Evolutionary conservation across 2,329 filamentous ascomycete species (phyloP).

Genomic region (Biscogniauxia marginata): DNA sequence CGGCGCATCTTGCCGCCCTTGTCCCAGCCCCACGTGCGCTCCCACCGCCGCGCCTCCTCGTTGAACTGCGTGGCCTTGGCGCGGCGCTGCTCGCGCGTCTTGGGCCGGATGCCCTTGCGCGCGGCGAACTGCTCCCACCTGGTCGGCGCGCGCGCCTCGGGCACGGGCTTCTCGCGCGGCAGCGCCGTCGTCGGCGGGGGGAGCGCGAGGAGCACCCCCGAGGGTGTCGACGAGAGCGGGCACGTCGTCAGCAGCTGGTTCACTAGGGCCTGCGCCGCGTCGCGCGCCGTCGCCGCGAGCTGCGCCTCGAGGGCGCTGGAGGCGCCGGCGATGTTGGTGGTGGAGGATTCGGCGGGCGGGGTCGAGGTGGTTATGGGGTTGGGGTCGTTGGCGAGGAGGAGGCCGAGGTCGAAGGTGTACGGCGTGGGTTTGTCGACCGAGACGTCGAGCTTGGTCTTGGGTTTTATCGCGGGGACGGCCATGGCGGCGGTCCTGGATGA

Average conservation of each 20-base stretch:
- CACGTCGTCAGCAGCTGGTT: slow-evolving; percentile 93
- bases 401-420: slow-evolving; percentile 47
- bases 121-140: slow-evolving; percentile 96
- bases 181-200: slow-evolving; percentile 68
- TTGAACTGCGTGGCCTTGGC: slow-evolving; percentile 77
- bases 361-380: slow-evolving; percentile 58
- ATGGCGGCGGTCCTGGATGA: too few relatives aligned
- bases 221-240: slow-evolving; percentile 66
- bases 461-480: slow-evolving; percentile 19
- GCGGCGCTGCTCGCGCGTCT: slow-evolving; percentile 71
- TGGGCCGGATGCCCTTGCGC: slow-evolving; percentile 94
- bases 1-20: slow-evolving; percentile 59
- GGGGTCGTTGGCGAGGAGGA: slow-evolving; percentile 81
- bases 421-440: slow-evolving; percentile 30
- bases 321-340: slow-evolving; percentile 41
- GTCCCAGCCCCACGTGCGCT: slow-evolving; percentile 86
- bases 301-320: slow-evolving; percentile 58
- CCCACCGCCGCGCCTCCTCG: slow-evolving; percentile 82
- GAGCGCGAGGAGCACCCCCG: slow-evolving; percentile 76
- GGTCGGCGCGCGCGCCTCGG: slow-evolving; percentile 75
- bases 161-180: slow-evolving; percentile 90
- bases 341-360: slow-evolving; percentile 45
- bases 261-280: slow-evolving; percentile 89
- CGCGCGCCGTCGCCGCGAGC: slow-evolving; percentile 73
- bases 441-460: slow-evolving; percentile 30